Evolutionary conservation across 805 yeast genomes (phyloP).

Genomic region (Limtongozyma cylindracea): DNA sequence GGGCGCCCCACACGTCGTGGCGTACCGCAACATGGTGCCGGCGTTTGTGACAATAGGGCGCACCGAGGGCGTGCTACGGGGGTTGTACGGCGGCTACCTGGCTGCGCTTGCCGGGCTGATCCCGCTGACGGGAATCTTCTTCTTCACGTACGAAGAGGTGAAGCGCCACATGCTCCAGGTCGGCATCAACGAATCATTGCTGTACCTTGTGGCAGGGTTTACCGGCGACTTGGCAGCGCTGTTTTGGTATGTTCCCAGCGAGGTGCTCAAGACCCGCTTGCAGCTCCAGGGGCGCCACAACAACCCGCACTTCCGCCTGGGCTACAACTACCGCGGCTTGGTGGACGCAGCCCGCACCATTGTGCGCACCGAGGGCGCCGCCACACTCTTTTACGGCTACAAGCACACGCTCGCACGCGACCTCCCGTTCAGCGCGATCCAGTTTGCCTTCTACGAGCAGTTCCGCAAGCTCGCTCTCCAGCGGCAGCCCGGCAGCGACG

Average conservation of each 20-base stretch:
- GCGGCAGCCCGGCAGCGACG: constrained; percentile 6
- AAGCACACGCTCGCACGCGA: constrained; percentile 86
- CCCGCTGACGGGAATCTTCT: constrained; percentile 88
- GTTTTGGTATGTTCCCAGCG: constrained; percentile 82
- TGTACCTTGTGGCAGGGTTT: constrained; percentile 71
- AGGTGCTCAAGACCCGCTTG: constrained; percentile 76
- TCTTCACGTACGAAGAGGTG: constrained; percentile 67
- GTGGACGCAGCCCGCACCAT: constrained; percentile 47
- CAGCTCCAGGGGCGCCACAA: constrained; percentile 81
- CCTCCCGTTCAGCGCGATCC: constrained; percentile 86
- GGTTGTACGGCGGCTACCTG: constrained; percentile 76
- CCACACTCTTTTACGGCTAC: constrained; percentile 71
- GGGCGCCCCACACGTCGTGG: constrained; percentile 48
- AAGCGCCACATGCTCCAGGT: constrained; percentile 46
- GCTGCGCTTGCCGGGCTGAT: constrained; percentile 87
- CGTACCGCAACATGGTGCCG: constrained; percentile 49
- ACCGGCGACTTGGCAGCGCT: constrained; percentile 86
- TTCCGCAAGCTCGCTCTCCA: constrained; percentile 35
- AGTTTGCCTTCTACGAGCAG: constrained; percentile 84
- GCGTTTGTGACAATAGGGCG: constrained; percentile 54
- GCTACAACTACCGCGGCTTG: constrained; percentile 68
- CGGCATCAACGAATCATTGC: constrained; percentile 47
- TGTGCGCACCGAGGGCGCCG: constrained; percentile 39
- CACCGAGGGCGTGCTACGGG: constrained; percentile 70
- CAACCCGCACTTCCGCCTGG: constrained; percentile 44